phyloP scores from a whole-genome alignment of 192 early-diverging fungal species.

The Lobosporangium transversale region DNA sequence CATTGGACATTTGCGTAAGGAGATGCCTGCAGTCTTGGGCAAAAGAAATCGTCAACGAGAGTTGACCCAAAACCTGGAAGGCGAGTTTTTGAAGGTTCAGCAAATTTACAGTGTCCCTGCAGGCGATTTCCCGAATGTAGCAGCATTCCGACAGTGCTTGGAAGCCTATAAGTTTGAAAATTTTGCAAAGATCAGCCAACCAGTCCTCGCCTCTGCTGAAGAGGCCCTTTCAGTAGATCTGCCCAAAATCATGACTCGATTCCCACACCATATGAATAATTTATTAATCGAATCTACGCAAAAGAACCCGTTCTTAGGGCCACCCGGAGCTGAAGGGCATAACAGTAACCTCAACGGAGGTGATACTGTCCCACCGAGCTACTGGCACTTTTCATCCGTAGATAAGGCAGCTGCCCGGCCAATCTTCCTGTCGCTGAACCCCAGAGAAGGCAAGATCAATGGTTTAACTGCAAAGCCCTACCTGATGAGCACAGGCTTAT shows the following conservation, averaged over 20 bases:
- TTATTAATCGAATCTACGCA: conserved; percentile 69
- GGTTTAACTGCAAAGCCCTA: conserved; percentile 66
- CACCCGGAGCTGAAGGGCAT: conserved; percentile 23
- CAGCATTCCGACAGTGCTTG: conserved; percentile 75
- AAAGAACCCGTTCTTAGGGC: conserved; percentile 64
- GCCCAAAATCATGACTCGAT: conserved; percentile 78
- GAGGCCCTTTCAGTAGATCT: conserved; percentile 81
- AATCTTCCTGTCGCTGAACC: conserved; percentile 63
- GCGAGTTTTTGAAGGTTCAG: conserved; percentile 83
- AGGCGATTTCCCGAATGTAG: conserved; percentile 89
- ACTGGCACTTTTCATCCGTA: conserved; percentile 65
- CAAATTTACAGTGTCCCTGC: conserved; percentile 75
- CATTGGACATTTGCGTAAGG: conserved; percentile 80
- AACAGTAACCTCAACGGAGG: conserved; percentile 7
- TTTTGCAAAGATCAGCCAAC: conserved; percentile 78
- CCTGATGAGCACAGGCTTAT: conserved; percentile 73
- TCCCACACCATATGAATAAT: conserved; percentile 70
- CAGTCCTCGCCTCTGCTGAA: conserved; percentile 72
- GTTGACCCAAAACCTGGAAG: conserved; percentile 72
- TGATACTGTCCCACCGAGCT: conserved; percentile 54
- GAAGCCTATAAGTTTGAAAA: conserved; percentile 82
- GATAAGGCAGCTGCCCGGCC: conserved; percentile 58
- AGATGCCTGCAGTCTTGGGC: conserved; percentile 88
- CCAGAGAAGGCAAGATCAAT: conserved; percentile 67
- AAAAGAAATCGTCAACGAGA: conserved; percentile 79